Evolutionary conservation across 176 grass and related monocot species (phyloP).

Genomic region (Carex littledalei): DNA sequence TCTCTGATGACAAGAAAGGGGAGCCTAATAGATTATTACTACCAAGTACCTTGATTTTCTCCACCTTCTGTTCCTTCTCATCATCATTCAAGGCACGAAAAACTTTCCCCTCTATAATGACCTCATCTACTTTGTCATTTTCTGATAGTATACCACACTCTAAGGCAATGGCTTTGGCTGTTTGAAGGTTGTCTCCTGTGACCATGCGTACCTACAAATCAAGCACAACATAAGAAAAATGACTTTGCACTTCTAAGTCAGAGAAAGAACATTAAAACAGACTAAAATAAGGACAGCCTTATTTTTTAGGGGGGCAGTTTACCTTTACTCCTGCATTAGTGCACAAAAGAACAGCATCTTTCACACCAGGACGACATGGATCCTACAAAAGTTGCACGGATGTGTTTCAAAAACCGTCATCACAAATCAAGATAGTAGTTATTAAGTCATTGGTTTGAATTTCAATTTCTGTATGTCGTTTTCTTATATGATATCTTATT

Average conservation of each 20-base stretch:
- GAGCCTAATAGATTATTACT: conserved; percentile 15
- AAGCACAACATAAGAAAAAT: conserved; percentile 16
- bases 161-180: conserved; percentile 84
- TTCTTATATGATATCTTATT: background rate
- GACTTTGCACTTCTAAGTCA: conserved; percentile 3
- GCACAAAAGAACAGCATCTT: conserved; percentile 71
- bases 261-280: conserved; percentile 1
- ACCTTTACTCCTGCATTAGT: conserved; percentile 77
- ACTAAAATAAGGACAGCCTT: conserved; percentile 14
- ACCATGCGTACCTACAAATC: conserved; percentile 83
- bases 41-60: conserved; percentile 55
- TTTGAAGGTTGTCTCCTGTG: conserved; percentile 96
- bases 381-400: conserved; percentile 49
- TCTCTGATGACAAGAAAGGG: background rate
- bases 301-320: conserved; percentile 1
- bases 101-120: conserved; percentile 66
- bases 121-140: conserved; percentile 25
- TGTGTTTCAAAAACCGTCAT: background rate
- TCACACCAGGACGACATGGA: conserved; percentile 85
- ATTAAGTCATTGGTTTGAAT: background rate
- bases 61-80: conserved; percentile 40
- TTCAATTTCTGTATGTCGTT: background rate
- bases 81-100: conserved; percentile 52
- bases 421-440: conserved; percentile 1
- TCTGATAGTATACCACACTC: conserved; percentile 83